phyloP scores from a whole-genome alignment of 176 grass and related monocot genomes.

The Thinopyrum elongatum region DNA sequence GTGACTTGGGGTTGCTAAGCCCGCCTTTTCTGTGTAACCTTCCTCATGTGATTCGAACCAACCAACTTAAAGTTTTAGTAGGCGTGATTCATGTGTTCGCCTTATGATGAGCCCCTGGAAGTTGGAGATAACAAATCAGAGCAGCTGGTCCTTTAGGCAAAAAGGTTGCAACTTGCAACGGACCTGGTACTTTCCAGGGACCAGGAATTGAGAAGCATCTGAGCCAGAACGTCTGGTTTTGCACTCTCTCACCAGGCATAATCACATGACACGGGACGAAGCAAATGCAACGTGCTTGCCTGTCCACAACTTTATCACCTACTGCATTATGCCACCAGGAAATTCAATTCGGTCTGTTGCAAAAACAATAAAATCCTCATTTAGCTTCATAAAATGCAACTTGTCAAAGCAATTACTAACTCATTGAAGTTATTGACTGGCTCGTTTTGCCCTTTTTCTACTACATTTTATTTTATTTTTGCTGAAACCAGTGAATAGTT shows the following conservation, averaged over 20 bases:
- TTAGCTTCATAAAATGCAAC: not conserved
- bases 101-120: slow-evolving; percentile 52
- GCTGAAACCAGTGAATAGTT: slow-evolving; percentile 10
- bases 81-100: slow-evolving; percentile 54
- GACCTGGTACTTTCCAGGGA: slow-evolving; percentile 32
- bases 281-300: slow-evolving; percentile 2
- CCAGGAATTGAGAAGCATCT: slow-evolving; percentile 13
- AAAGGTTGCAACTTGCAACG: slow-evolving; percentile 34
- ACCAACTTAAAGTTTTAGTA: slow-evolving; percentile 54
- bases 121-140: slow-evolving; percentile 29
- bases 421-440: not conserved
- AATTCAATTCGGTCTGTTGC: slow-evolving; percentile 15
- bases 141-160: slow-evolving; percentile 11
- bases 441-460: not conserved
- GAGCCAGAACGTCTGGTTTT: not conserved
- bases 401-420: not conserved
- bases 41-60: slow-evolving; percentile 82
- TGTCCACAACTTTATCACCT: slow-evolving; percentile 25
- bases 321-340: not conserved
- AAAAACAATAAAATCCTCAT: not conserved
- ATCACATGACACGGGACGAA: slow-evolving; percentile 17
- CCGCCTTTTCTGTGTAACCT: slow-evolving; percentile 44
- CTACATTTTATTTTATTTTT: slow-evolving; percentile 8
- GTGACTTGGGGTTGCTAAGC: slow-evolving; percentile 55
- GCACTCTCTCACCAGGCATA: slow-evolving; percentile 8